Evolutionary conservation across 257 asterid species (phyloP), one percentile per base, ranked within the genome.

Genomic region (Linaria vulgaris): DNA sequence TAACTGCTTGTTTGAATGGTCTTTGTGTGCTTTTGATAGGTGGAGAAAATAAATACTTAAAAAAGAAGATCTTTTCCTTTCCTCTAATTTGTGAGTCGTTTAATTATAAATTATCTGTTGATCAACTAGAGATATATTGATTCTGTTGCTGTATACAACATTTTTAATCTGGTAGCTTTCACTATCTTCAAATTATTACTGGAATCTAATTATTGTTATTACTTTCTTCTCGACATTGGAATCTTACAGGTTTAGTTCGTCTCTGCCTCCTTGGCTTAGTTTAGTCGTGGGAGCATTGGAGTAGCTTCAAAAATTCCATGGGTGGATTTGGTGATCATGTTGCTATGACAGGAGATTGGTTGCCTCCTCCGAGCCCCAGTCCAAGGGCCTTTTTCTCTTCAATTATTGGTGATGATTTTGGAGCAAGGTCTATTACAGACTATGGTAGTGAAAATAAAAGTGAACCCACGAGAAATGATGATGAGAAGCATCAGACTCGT

Each of bases 281-380:
- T 31, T 16, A 17, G 23, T 22, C 17, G 38, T 3, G 15, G 8
- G 27, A 12, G 11, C 22, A 54, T 57, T 11, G 17, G 34, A 16
- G 3, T 34, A 19, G 31, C 25, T 6, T 10, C 17, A 53, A 17
- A 64, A 15, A 60, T 59, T 41, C 59, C 64, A 89, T 89, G 95
- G 83, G 85, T 21, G 95, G 87, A 27, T 90, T 77, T 67, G 88
- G 80, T 71, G 90, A 87, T 56, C 88, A 83, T 45, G 81, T 79
- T 61, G 83, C 88, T 71, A 39, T 76, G 5, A 77, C 85, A 76
- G 96, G 86, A 68, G 96, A 87, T 69, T 85, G 92, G 92, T 65
- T 77, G 87, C 19, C 21, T 17, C 62, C 62, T 34, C 62, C 62
- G 10, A 84, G 81, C 63, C 83, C 87, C 21, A 84, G 84, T 56